These are phyloP conservation scores for Diaporthe vexans DNA, from an alignment of 2,329 filamentous ascomycete genomes.

Conservation along the genomic window DNA sequence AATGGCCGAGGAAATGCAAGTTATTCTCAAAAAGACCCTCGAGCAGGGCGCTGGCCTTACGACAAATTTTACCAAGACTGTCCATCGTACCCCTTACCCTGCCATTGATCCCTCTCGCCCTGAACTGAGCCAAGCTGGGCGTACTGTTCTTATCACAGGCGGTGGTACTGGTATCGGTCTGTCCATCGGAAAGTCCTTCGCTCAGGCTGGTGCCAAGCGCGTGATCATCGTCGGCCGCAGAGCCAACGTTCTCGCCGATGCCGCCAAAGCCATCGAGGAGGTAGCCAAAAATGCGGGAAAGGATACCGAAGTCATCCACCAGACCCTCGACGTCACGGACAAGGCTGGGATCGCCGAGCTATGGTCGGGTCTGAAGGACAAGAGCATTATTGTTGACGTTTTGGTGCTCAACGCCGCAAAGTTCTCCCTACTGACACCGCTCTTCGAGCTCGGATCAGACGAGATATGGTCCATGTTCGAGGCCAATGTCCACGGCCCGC, in stretches of 20 bases:
- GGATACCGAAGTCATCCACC: slow-evolving; percentile 30
- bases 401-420: slow-evolving; percentile 36
- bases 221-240: slow-evolving; percentile 40
- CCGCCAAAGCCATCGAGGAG: slow-evolving; percentile 13
- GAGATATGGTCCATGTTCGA: slow-evolving; percentile 42
- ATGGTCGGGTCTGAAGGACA: slow-evolving; percentile 36
- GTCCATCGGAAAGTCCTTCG: slow-evolving; percentile 36
- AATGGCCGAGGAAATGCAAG: background rate
- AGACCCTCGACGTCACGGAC: slow-evolving; percentile 35
- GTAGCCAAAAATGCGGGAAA: slow-evolving; percentile 13
- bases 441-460: slow-evolving; percentile 41
- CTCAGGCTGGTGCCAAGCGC: slow-evolving; percentile 18
- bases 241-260: slow-evolving; percentile 27
- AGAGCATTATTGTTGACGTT: slow-evolving; percentile 31
- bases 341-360: slow-evolving; percentile 28
- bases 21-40: background rate
- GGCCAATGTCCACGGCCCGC: slow-evolving; percentile 43
- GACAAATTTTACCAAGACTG: slow-evolving; percentile 30
- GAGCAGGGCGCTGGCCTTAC: slow-evolving; percentile 11
- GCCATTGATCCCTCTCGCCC: slow-evolving; percentile 27
- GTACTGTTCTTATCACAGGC: slow-evolving; percentile 40
- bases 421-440: slow-evolving; percentile 16
- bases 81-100: slow-evolving; percentile 26
- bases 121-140: slow-evolving; percentile 33
- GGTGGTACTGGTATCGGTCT: slow-evolving; percentile 41